These are phyloP conservation scores for Sungouiella thailandica DNA, from an alignment of 805 yeast genomes.

Conservation along the genomic window DNA sequence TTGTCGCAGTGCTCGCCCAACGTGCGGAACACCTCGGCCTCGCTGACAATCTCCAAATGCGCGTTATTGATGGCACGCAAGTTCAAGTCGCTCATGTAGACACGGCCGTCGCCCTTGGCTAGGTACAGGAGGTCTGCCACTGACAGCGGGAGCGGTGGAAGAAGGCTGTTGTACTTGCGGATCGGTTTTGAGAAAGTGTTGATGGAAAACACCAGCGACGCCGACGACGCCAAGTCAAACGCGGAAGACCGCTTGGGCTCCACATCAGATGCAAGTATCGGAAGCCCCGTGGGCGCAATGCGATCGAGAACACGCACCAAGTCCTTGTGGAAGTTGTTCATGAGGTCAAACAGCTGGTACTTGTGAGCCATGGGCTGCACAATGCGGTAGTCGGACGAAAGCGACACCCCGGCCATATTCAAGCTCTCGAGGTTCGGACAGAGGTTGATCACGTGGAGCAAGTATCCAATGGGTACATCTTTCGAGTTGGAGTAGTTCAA, in stretches of 20 bases:
- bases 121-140: constrained; percentile 26
- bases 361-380: constrained; percentile 29
- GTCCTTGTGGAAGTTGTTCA: constrained; percentile 34
- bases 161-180: constrained; percentile 33
- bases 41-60: constrained; percentile 27
- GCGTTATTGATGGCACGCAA: constrained; percentile 32
- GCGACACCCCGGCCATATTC: constrained; percentile 56
- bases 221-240: constrained; percentile 3
- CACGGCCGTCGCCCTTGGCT: constrained; percentile 21
- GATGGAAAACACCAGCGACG: constrained; percentile 22
- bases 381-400: constrained; percentile 64
- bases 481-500: constrained; percentile 59
- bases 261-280: not conserved
- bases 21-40: constrained; percentile 24
- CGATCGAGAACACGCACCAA: constrained; percentile 20
- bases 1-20: constrained; percentile 9
- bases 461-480: constrained; percentile 75
- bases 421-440: constrained; percentile 58
- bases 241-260: constrained; percentile 1
- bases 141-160: constrained; percentile 29
- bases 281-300: constrained; percentile 7
- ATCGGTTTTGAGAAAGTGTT: constrained; percentile 25
- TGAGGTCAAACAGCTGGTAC: constrained; percentile 35
- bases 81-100: constrained; percentile 38
- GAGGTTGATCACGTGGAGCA: constrained; percentile 61